phyloP scores from a whole-genome alignment of 768 basidiomycete species.

The Russula sp. region DNA sequence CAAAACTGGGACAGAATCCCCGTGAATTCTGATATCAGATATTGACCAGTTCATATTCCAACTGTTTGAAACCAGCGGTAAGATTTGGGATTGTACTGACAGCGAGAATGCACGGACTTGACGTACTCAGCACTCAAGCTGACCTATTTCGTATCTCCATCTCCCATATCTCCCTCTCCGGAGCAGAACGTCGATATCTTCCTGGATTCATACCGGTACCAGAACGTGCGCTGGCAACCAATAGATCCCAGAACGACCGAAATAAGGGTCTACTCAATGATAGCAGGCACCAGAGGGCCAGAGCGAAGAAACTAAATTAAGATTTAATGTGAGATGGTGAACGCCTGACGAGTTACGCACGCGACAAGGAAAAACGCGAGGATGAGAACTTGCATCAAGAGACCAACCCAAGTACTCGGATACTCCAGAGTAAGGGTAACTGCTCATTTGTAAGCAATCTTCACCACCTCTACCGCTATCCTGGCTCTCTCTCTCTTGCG shows the following conservation, averaged over 20 bases:
- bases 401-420: background rate
- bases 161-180: constrained; percentile 53
- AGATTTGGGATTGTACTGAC: background rate
- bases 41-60: background rate
- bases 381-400: background rate
- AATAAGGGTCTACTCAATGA: constrained; percentile 53
- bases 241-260: constrained; percentile 36
- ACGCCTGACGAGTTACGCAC: background rate
- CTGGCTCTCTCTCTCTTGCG: background rate
- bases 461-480: background rate
- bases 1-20: background rate
- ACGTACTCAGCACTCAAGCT: constrained; percentile 17
- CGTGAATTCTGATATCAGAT: background rate
- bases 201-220: constrained; percentile 23
- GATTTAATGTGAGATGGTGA: background rate
- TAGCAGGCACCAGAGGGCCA: constrained; percentile 59
- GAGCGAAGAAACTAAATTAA: constrained; percentile 36
- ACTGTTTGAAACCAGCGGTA: background rate
- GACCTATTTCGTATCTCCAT: constrained; percentile 41
- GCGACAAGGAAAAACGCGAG: background rate
- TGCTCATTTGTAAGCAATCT: constrained; percentile 8
- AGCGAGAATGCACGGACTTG: background rate
- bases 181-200: constrained; percentile 34
- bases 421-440: background rate
- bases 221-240: constrained; percentile 35